Evolutionary conservation across 1,139 yeast genomes (phyloP).

Genomic region (Blastobotrys proliferans): DNA sequence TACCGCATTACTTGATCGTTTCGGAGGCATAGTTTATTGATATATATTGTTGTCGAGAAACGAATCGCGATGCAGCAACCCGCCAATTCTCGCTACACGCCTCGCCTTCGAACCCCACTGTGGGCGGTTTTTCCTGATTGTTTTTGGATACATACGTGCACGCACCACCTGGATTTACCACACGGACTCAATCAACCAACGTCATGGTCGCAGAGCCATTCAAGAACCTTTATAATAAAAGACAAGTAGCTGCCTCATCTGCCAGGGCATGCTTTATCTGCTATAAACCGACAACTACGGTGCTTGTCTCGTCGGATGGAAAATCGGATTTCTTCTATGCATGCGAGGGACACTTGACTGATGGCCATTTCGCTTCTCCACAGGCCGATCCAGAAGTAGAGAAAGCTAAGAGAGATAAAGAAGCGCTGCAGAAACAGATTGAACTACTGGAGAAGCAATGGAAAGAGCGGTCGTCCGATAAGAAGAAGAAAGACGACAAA

Average conservation of each 20-base stretch:
- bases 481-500: conserved; percentile 24
- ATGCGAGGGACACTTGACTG: conserved; percentile 61
- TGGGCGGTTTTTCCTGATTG: too few species aligned
- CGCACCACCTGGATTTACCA: too few species aligned
- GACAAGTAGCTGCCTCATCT: conserved; percentile 56
- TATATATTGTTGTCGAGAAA: neutral
- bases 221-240: conserved; percentile 48
- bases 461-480: conserved; percentile 26
- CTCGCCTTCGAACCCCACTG: too few species aligned
- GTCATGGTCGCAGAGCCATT: conserved; percentile 29
- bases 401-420: conserved; percentile 41
- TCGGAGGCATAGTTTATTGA: conserved; percentile 3
- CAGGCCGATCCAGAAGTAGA: conserved; percentile 46
- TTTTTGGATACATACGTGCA: too few species aligned
- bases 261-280: conserved; percentile 62
- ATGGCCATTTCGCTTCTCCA: conserved; percentile 58
- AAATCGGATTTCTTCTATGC: conserved; percentile 61
- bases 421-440: conserved; percentile 42
- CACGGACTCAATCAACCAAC: too few species aligned
- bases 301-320: conserved; percentile 50
- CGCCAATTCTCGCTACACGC: neutral
- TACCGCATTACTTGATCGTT: neutral
- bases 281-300: conserved; percentile 60
- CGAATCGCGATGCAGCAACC: neutral
- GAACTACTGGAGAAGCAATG: conserved; percentile 35